Evolutionary conservation across 805 yeast genomes (phyloP).

Genomic region (Barnettozyma populi): DNA sequence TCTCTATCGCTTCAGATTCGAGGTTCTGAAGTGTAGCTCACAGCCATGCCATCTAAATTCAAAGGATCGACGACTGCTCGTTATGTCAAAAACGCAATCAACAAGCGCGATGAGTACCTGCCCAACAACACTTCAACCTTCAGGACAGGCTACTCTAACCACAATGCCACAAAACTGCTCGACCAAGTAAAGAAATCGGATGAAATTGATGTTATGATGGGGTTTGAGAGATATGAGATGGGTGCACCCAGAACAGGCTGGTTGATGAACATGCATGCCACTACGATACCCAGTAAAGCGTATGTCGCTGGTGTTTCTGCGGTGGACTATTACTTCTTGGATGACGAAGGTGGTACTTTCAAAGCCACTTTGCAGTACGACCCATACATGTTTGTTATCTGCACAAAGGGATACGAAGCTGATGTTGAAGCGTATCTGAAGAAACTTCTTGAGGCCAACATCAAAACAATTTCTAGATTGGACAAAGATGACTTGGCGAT

Average conservation of each 20-base stretch:
- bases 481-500: slow-evolving; percentile 74
- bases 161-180: slow-evolving; percentile 22
- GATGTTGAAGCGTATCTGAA: slow-evolving; percentile 85
- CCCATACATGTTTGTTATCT: slow-evolving; percentile 78
- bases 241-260: slow-evolving; percentile 79
- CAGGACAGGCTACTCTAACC: slow-evolving; percentile 11
- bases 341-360: slow-evolving; percentile 95
- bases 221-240: slow-evolving; percentile 72
- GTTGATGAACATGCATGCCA: slow-evolving; percentile 92
- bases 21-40: neutral
- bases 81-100: slow-evolving; percentile 38
- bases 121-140: slow-evolving; percentile 23
- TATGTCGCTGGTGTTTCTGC: slow-evolving; percentile 70
- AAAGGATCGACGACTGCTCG: slow-evolving; percentile 50
- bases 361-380: slow-evolving; percentile 78
- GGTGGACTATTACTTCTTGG: slow-evolving; percentile 90
- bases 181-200: slow-evolving; percentile 59
- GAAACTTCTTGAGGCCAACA: slow-evolving; percentile 54
- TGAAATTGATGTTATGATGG: slow-evolving; percentile 75
- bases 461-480: slow-evolving; percentile 52
- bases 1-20: neutral
- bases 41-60: slow-evolving; percentile 20
- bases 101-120: slow-evolving; percentile 19
- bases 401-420: slow-evolving; percentile 45
- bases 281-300: slow-evolving; percentile 57